Evolutionary conservation across 148 eudicot genomes (phyloP).

Genomic region (Cornus florida): DNA sequence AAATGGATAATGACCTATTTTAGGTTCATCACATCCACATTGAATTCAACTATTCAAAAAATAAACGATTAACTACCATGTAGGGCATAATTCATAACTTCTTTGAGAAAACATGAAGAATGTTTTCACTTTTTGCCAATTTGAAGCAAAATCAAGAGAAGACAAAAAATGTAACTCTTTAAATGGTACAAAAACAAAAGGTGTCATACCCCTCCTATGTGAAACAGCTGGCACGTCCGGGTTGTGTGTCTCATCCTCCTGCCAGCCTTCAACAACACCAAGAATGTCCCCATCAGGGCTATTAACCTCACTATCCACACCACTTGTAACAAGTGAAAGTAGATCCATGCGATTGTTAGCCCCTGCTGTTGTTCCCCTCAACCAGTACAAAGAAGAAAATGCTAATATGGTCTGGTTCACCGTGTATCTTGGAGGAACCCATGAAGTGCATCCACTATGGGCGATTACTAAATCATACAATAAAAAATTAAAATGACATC

Average conservation of each 20-base stretch:
- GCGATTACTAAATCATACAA: background rate
- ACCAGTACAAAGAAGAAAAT: constrained; percentile 33
- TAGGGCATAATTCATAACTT: background rate
- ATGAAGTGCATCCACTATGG: background rate
- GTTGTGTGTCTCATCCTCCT: constrained; percentile 89
- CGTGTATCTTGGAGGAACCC: too few species aligned
- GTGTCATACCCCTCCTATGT: constrained; percentile 76
- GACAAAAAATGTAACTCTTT: constrained; percentile 62
- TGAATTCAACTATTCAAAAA: too few species aligned
- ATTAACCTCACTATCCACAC: constrained; percentile 64
- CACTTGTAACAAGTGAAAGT: constrained; percentile 77
- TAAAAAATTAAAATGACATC: background rate
- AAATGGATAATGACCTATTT: too few species aligned
- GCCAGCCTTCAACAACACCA: constrained; percentile 83
- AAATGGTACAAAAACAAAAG: constrained; percentile 89
- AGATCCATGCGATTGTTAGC: constrained; percentile 96
- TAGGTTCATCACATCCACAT: too few species aligned
- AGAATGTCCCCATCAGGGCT: constrained; percentile 65
- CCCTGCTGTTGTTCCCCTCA: constrained; percentile 80
- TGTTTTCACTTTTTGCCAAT: background rate
- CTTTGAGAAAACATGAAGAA: background rate
- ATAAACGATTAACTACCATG: too few species aligned
- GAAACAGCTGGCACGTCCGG: constrained; percentile 94
- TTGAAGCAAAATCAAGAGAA: background rate
- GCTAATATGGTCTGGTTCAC: background rate